Base-by-base conservation (phyloP, 176 grass and related monocot species). In the Lolium multiflorum region DNA sequence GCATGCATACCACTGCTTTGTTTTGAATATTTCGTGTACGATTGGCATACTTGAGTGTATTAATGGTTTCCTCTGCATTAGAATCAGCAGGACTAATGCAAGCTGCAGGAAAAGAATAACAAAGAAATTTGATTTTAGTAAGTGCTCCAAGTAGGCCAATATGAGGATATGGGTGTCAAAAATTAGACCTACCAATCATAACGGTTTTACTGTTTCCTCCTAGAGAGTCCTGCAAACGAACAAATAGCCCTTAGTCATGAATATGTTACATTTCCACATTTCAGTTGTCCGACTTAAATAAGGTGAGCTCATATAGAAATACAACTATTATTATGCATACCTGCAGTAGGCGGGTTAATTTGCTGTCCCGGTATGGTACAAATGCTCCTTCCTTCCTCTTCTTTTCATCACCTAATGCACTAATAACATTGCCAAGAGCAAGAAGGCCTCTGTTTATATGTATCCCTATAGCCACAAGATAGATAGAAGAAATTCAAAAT, bases 31-130 rank as follows among this genome's bases (percentile, higher is more conserved):
- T 97, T 11, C 94, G 85, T 47, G 94, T 92, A 79, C 92, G 94
- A 82, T 97, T 94, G 3, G 94, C 92, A 89, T 97, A 97, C 88
- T 97, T 94, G 15, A 97, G 89, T 75, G 91, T 94, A 44, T 97
- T 97, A 79, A 97, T 94, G 22, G 92, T 97, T 82, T 97, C 94
- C 83, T 97, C 94, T 16, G 91, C 92, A 89, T 94, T 97, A 58
- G 83, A 80, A 88, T 97, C 90, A 76, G 94, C 94, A 77, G 94
- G 94, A 77, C 94, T 97, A 82, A 97, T 94, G 57, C 94, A 97
- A 78, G 94, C 93, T 95, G 82, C 69, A 84, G 4, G 47, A 25
- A 70, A 66, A 55, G 44, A 67, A 61, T 17, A 52, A 20, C 11
- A 81, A 84, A 81, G 6, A 39, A 81, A 78, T 46, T 44, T 52